phyloP scores from a whole-genome alignment of 441 rosid genomes.

The Theobroma grandiflorum region DNA sequence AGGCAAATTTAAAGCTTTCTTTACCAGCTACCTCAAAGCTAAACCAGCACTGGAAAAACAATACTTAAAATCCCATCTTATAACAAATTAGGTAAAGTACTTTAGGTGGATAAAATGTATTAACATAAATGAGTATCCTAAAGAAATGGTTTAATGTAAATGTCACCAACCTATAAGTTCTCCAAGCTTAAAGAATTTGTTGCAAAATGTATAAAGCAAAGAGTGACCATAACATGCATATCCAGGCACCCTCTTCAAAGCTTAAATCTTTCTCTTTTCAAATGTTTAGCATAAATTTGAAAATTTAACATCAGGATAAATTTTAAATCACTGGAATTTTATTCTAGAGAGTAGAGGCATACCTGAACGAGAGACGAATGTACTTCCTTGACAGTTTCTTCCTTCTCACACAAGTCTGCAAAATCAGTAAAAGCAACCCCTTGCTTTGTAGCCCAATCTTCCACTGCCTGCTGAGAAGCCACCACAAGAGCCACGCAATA shows the following conservation, averaged over 20 bases:
- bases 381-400: constrained; percentile 73
- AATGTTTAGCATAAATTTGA: neutral
- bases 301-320: neutral
- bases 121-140: neutral
- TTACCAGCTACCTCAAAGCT: neutral
- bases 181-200: constrained; percentile 4
- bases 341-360: constrained; percentile 22
- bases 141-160: neutral
- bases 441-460: constrained; percentile 83
- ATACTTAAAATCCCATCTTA: neutral
- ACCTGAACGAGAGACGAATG: constrained; percentile 80
- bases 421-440: constrained; percentile 59
- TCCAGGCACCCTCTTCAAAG: neutral
- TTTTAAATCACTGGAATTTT: neutral
- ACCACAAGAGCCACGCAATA: constrained; percentile 94
- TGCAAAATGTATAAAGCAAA: neutral
- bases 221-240: neutral
- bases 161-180: neutral
- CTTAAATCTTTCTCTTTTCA: neutral
- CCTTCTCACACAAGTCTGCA: constrained; percentile 66
- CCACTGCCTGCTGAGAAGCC: constrained; percentile 65
- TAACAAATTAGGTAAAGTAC: neutral
- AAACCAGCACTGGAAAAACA: neutral
- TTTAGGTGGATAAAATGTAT: neutral
- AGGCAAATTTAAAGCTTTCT: neutral